Evolutionary conservation across 2,329 filamentous ascomycete species (phyloP).

Genomic region (Hysterium pulicare): DNA sequence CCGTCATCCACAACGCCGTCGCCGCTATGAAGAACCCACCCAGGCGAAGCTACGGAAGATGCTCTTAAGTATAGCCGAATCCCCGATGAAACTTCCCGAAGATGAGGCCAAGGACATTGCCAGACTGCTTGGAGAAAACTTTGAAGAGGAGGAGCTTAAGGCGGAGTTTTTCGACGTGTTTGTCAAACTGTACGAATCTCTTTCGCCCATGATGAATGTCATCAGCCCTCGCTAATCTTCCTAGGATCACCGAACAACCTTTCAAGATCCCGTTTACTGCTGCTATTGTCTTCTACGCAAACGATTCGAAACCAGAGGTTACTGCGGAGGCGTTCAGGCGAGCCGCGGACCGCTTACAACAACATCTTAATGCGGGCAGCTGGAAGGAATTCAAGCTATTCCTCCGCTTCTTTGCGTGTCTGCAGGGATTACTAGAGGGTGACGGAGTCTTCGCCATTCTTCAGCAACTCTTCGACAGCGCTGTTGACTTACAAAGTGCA

Average conservation of each 20-base stretch:
- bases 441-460: conserved; percentile 83
- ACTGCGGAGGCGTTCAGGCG: conserved; percentile 66
- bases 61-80: conserved; percentile 37
- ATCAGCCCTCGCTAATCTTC: conserved; percentile 7
- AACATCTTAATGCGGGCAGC: conserved; percentile 65
- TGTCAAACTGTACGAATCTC: conserved; percentile 64
- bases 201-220: background rate
- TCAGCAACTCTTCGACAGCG: conserved; percentile 84
- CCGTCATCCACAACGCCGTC: conserved; percentile 23
- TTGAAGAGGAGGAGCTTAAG: conserved; percentile 70
- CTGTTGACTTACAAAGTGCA: conserved; percentile 89
- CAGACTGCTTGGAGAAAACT: conserved; percentile 74
- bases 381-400: conserved; percentile 92
- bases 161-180: conserved; percentile 69
- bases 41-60: conserved; percentile 32
- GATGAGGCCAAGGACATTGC: conserved; percentile 38
- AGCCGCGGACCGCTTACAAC: conserved; percentile 60
- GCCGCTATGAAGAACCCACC: conserved; percentile 34
- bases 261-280: conserved; percentile 97
- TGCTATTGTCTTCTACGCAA: conserved; percentile 74
- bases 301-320: conserved; percentile 73
- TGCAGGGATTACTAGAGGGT: conserved; percentile 75
- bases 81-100: conserved; percentile 30
- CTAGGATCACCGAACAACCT: conserved; percentile 76
- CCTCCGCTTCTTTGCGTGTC: conserved; percentile 81